Evolutionary conservation across 2,329 filamentous ascomycete species (phyloP), one percentile per base, ranked within the genome.

Genomic region (Ascochyta clinopodiicola): DNA sequence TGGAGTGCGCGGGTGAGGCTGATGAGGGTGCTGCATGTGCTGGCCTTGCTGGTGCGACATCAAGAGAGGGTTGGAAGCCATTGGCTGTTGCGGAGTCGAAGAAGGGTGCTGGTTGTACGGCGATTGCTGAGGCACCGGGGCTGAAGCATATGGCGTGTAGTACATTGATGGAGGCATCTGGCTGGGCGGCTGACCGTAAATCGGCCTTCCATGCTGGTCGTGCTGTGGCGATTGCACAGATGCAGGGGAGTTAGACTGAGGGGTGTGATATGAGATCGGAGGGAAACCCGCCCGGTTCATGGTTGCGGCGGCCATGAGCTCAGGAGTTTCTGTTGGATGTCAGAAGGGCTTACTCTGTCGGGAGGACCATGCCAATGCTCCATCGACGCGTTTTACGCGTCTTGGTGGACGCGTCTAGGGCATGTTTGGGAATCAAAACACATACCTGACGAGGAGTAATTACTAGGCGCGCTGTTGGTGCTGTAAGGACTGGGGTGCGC

Each of bases 221-320:
- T 96, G 92, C 54, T 92, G 91, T 21, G 92, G 89, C 31, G 94
- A 97, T 61, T 93, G 90, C 68, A 97, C 93, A 45, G 93, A 96
- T 35, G 92, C 91, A 44, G 94, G 94, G 51, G 94, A 96, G 77
- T 94, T 96, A 52, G 93, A 96, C 79, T 97, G 93, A 51, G 93
- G 92, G 17, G 93, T 96, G 77, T 97, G 91, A 75, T 97, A 97
- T 21, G 69, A 69, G 73, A 96, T 96, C 57, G 92, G 91, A 66
- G 93, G 93, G 75, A 96, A 96, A 19, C 66, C 68, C 61, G 84
- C 77, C 67, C 86, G 82, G 74, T 86, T 86, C 83, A 88, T 87
- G 63, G 85, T 85, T 66, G 86, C 82, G 65, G 85, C 81, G 60
- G 86, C 86, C 87, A 89, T 89, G 70, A 83, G 80, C 72, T 88